phyloP scores from a whole-genome alignment of 2,329 filamentous ascomycete genomes.

The Fusarium acutatum region DNA sequence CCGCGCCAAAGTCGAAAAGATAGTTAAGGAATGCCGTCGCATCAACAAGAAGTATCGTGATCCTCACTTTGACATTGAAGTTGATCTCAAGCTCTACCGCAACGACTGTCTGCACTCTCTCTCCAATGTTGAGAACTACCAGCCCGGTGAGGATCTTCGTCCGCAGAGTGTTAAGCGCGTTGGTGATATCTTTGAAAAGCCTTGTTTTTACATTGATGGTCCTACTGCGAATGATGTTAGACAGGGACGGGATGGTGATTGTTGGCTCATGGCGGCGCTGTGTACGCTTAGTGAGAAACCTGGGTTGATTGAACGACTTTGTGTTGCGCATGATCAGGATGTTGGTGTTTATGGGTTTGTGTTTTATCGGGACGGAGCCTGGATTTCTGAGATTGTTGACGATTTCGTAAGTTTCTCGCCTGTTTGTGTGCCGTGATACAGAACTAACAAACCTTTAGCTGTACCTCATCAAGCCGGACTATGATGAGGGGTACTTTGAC shows the following conservation, averaged over 20 bases:
- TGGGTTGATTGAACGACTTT: constrained; percentile 76
- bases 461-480: constrained; percentile 66
- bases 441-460: constrained; percentile 43
- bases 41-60: constrained; percentile 89
- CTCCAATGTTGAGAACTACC: constrained; percentile 43
- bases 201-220: constrained; percentile 80
- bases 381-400: constrained; percentile 67
- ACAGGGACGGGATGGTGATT: constrained; percentile 82
- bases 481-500: constrained; percentile 64
- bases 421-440: neutral
- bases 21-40: constrained; percentile 72
- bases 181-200: constrained; percentile 77
- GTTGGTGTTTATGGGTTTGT: constrained; percentile 88
- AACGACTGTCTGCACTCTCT: constrained; percentile 61
- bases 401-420: constrained; percentile 53
- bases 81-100: constrained; percentile 71
- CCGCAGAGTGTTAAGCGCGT: constrained; percentile 73
- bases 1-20: constrained; percentile 68
- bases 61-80: constrained; percentile 86
- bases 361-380: constrained; percentile 82
- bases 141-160: constrained; percentile 46
- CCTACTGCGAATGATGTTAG: constrained; percentile 80
- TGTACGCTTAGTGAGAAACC: constrained; percentile 79
- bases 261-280: constrained; percentile 85
- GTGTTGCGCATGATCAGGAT: constrained; percentile 75